Percentiles rank a stretch among this genome's conserved stretches.
These are phyloP conservation scores for Uncinocarpus reesii DNA, from an alignment of 2,329 filamentous ascomycete species.

Conservation along the genomic window DNA sequence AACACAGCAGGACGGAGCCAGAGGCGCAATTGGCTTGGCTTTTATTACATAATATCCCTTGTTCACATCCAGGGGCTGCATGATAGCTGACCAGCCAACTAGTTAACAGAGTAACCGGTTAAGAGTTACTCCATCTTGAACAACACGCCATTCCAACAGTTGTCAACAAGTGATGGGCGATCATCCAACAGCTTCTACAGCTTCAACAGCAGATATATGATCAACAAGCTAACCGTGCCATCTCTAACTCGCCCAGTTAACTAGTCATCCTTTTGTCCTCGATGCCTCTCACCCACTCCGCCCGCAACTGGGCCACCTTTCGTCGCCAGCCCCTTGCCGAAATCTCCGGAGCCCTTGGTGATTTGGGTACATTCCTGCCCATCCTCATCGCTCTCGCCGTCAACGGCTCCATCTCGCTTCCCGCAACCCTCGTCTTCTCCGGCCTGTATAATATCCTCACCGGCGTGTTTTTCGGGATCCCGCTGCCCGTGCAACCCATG, in stretches of 20 bases:
- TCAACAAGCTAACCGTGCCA: too few relatives aligned
- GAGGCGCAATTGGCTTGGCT: too few relatives aligned
- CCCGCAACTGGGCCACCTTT: constrained; percentile 48
- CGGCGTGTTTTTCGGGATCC: constrained; percentile 73
- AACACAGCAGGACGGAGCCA: too few relatives aligned
- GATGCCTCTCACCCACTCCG: constrained; percentile 15
- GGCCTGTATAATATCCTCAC: constrained; percentile 79
- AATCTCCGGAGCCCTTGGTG: constrained; percentile 78
- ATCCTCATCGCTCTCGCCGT: constrained; percentile 77
- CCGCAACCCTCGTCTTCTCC: constrained; percentile 77
- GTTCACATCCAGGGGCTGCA: too few relatives aligned
- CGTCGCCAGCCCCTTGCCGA: constrained; percentile 54
- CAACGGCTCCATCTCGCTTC: constrained; percentile 67
- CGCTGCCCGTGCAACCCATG: constrained; percentile 81
- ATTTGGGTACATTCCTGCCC: constrained; percentile 80
- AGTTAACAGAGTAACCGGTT: too few relatives aligned
- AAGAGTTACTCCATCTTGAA: too few relatives aligned
- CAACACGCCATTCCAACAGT: too few relatives aligned
- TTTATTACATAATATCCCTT: too few relatives aligned
- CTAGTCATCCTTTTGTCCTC: background rate
- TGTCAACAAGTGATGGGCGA: too few relatives aligned
- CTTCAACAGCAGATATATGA: too few relatives aligned
- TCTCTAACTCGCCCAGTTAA: background rate
- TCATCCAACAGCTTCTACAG: too few relatives aligned
- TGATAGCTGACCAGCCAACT: too few relatives aligned